These are phyloP conservation scores for Aspergillus homomorphus DNA, from an alignment of 495 filamentous ascomycete species.

Conservation along the genomic window DNA sequence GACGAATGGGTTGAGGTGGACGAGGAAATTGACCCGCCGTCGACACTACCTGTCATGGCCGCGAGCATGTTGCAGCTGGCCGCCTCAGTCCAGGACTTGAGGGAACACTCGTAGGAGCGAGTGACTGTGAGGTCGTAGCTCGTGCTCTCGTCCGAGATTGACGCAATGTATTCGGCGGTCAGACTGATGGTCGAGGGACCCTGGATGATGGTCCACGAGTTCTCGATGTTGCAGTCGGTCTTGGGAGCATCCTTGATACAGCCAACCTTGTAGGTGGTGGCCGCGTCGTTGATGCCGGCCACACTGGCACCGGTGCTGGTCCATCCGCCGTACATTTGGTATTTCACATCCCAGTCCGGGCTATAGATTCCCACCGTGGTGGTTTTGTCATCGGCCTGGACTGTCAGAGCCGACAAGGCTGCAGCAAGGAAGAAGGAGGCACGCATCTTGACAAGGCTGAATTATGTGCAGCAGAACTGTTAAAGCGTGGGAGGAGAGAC, in stretches of 20 bases:
- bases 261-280: conserved; percentile 30
- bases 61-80: conserved; percentile 24
- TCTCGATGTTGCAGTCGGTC: conserved; percentile 18
- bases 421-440: conserved; percentile 3
- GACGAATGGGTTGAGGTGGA: not conserved
- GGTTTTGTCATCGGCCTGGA: conserved; percentile 15
- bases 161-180: conserved; percentile 15
- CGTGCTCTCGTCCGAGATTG: not conserved
- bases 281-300: conserved; percentile 20
- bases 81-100: conserved; percentile 18
- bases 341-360: not conserved
- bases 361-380: conserved; percentile 5
- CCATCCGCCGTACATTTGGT: conserved; percentile 6
- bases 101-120: conserved; percentile 15
- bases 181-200: conserved; percentile 23
- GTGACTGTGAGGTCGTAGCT: conserved; percentile 19
- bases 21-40: not conserved
- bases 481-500: not conserved
- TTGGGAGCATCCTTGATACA: conserved; percentile 21
- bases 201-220: conserved; percentile 27
- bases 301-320: conserved; percentile 26
- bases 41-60: not conserved
- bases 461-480: too few species aligned
- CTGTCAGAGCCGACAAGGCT: conserved; percentile 1
- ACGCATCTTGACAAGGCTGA: not conserved